phyloP scores from a whole-genome alignment of 225 moss, liverwort and hornwort genomes.

The Antitrichia curtipendula region DNA sequence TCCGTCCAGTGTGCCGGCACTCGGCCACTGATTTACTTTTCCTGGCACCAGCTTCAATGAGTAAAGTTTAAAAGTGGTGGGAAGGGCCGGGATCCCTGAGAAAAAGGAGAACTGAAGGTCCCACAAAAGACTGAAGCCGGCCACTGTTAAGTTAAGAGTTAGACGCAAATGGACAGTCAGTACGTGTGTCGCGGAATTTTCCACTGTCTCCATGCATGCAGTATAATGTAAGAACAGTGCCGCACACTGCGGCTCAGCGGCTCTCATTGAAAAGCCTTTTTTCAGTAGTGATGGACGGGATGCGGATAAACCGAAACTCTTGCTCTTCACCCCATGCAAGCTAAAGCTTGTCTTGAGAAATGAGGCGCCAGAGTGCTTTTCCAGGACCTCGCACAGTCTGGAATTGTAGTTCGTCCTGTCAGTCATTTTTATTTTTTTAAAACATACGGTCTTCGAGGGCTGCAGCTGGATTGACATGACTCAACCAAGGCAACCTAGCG shows the following conservation, averaged over 20 bases:
- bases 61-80: neutral
- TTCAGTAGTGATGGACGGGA: neutral
- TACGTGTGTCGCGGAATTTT: neutral
- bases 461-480: no score
- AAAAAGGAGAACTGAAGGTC: neutral
- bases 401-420: neutral
- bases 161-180: neutral
- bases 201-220: neutral
- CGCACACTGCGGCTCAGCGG: neutral
- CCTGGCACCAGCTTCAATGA: constrained; percentile 8
- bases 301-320: neutral
- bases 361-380: neutral
- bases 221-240: neutral
- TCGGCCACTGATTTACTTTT: neutral
- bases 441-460: no score
- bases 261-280: neutral
- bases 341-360: neutral
- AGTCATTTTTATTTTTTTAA: no score
- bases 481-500: no score
- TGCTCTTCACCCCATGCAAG: neutral
- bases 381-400: neutral
- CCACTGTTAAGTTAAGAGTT: no score
- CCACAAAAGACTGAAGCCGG: neutral
- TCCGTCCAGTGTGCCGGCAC: neutral
- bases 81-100: neutral